phyloP scores from a whole-genome alignment of 805 yeast species.

The Kodamaea kaohsiungensis region DNA sequence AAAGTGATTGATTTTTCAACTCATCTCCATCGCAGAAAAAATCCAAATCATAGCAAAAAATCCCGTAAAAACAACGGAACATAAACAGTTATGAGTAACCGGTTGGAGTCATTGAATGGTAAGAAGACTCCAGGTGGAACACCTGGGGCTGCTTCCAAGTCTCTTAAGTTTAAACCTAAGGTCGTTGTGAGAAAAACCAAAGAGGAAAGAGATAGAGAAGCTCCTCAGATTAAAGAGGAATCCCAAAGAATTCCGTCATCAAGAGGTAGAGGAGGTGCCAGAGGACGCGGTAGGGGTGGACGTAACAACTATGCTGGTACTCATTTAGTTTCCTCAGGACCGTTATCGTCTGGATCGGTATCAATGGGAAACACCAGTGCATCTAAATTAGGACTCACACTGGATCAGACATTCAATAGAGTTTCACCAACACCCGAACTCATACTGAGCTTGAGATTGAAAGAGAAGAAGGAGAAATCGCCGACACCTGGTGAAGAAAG shows the following conservation, averaged over 20 bases:
- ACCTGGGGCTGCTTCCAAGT: constrained; percentile 41
- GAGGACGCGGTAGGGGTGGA: constrained; percentile 35
- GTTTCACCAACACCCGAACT: constrained; percentile 45
- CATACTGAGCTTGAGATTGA: constrained; percentile 35
- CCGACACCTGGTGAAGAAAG: constrained; percentile 20
- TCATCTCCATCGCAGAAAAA: constrained; percentile 1
- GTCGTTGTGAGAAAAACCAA: constrained; percentile 80
- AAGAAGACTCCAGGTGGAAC: constrained; percentile 33
- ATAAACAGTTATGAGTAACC: constrained; percentile 16
- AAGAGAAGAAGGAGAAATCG: constrained; percentile 20
- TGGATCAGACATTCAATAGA: constrained; percentile 33
- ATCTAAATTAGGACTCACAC: constrained; percentile 27
- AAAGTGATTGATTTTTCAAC: background rate
- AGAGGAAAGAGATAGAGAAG: constrained; percentile 79
- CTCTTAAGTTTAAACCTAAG: constrained; percentile 78
- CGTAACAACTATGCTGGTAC: constrained; percentile 48
- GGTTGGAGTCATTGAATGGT: constrained; percentile 41
- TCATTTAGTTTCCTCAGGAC: constrained; percentile 70
- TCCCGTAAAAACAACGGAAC: constrained; percentile 27
- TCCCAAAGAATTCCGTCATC: constrained; percentile 19
- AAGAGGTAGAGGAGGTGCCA: constrained; percentile 24
- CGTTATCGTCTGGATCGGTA: constrained; percentile 66
- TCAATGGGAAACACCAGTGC: constrained; percentile 38
- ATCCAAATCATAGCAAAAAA: background rate
- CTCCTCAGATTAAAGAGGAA: constrained; percentile 52